Percentiles rank a stretch among this genome's conserved stretches.
phyloP scores from a whole-genome alignment of 2,329 filamentous ascomycete genomes.

The Fusarium sp. region DNA sequence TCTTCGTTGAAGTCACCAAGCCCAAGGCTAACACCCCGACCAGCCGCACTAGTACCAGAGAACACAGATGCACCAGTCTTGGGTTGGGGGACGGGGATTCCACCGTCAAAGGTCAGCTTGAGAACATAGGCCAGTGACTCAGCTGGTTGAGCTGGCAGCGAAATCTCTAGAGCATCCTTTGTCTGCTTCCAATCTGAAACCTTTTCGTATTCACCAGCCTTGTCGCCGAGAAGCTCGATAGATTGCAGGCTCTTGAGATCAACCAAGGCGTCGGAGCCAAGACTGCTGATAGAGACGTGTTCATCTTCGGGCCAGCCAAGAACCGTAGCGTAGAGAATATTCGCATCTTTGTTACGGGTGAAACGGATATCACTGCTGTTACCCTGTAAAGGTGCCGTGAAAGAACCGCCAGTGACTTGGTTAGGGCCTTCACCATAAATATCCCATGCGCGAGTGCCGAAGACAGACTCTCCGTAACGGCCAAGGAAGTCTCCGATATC shows the following conservation, averaged over 20 bases:
- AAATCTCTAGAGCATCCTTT: not conserved
- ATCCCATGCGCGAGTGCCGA: slow-evolving; percentile 3
- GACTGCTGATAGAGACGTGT: not conserved
- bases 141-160: not conserved
- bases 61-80: not conserved
- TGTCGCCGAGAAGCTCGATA: not conserved
- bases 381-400: not conserved
- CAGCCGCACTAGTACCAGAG: not conserved
- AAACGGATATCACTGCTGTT: slow-evolving; percentile 18
- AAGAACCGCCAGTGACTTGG: slow-evolving; percentile 7
- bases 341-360: not conserved
- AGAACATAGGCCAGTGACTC: not conserved
- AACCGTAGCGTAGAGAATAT: not conserved
- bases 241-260: not conserved
- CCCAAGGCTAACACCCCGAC: not conserved
- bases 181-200: not conserved
- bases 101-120: not conserved
- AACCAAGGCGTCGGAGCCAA: not conserved
- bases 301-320: slow-evolving; percentile 5
- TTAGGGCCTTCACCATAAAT: slow-evolving; percentile 2
- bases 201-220: not conserved
- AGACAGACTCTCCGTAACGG: slow-evolving; percentile 2
- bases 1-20: not conserved
- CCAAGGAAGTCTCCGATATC: slow-evolving; percentile 3
- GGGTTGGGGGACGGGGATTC: not conserved